Evolutionary conservation across 768 basidiomycete genomes (phyloP).

Genomic region (Russula ochroleuca): DNA sequence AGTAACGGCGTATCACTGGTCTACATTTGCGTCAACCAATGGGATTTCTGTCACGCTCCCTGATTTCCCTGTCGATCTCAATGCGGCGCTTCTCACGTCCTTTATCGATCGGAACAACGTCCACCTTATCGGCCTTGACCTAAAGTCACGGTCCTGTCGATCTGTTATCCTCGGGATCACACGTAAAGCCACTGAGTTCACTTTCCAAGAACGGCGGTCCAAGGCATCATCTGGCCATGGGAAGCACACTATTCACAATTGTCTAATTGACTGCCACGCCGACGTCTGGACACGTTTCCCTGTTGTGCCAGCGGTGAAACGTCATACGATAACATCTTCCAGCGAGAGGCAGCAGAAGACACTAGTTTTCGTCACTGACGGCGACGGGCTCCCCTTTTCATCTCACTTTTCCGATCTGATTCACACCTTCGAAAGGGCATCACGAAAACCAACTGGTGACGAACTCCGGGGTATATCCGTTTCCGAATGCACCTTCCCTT

Average conservation of each 20-base stretch:
- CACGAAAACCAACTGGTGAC: constrained; percentile 51
- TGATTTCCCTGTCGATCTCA: constrained; percentile 24
- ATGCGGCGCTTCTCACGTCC: constrained; percentile 41
- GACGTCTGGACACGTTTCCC: constrained; percentile 22
- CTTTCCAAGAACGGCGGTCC: constrained; percentile 44
- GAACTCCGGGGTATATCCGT: constrained; percentile 41
- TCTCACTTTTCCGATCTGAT: constrained; percentile 47
- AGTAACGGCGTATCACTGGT: constrained; percentile 50
- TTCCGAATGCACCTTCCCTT: constrained; percentile 33
- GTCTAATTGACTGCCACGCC: constrained; percentile 17
- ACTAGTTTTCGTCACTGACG: constrained; percentile 45
- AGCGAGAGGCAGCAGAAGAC: constrained; percentile 34
- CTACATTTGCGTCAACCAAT: constrained; percentile 48
- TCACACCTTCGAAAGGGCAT: constrained; percentile 43
- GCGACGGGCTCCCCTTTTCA: constrained; percentile 36
- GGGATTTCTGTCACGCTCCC: constrained; percentile 41
- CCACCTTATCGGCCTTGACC: constrained; percentile 43
- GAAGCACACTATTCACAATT: constrained; percentile 40
- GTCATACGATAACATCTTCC: constrained; percentile 16
- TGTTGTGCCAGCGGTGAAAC: constrained; percentile 17
- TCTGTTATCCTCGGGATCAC: constrained; percentile 52
- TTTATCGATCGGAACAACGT: constrained; percentile 41
- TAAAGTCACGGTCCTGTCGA: constrained; percentile 33
- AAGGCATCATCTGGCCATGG: constrained; percentile 26
- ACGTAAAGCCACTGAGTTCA: constrained; percentile 52